Base-by-base conservation (phyloP, 306 rosid species). In the Trifolium subterraneum region DNA sequence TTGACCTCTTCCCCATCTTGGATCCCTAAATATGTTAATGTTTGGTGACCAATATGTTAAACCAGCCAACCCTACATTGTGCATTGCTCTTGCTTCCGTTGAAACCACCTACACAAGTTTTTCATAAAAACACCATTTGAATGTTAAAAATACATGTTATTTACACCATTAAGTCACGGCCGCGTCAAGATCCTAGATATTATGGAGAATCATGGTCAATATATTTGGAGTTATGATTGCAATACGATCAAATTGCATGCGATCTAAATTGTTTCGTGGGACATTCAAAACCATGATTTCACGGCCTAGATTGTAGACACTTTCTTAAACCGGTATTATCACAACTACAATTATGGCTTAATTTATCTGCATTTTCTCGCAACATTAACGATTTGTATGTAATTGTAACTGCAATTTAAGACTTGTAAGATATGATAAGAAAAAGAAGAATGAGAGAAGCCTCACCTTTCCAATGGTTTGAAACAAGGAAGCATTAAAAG, bases 1-100 rank as follows among this genome's bases (percentile, higher is more conserved):
- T 23, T 85, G 92, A n/a, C 98, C 96, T 82, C 99, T 85, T 54
- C 99, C 99, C 99, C 98, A 95, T 73, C 99, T 88, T 58, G 99
- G 99, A 82, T 95, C 99, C 35, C 99, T 78, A 60, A 92, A 92
- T 38, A 95, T 95, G 96, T 95, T 95, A 5, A 95, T 80, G 64
- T 89, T 95, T n/a, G 99, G 99, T 1, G 99, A 92, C 99, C 99
- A 95, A 79, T 18, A 95, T 65, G 89, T 88, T 68, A 88, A 81
- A 8, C 89, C 90, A 13, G 82, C 84, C 23, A 79, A 67, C 10
- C 93, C 88, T 11, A 86, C 65, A 50, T 86, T 88, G 83, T 82
- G 29, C 86, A 88, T 88, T 50, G 90, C 88, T 63, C 93, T 86
- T 8, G 88, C 93, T 82, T 88, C 87, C 1, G 90, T 85, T 54